A percentile compares a stretch with the other conserved stretches of the same genome.
Conservation (phyloP, 73 alveolate genomes). For the Paramecium tetraurelia region DNA sequence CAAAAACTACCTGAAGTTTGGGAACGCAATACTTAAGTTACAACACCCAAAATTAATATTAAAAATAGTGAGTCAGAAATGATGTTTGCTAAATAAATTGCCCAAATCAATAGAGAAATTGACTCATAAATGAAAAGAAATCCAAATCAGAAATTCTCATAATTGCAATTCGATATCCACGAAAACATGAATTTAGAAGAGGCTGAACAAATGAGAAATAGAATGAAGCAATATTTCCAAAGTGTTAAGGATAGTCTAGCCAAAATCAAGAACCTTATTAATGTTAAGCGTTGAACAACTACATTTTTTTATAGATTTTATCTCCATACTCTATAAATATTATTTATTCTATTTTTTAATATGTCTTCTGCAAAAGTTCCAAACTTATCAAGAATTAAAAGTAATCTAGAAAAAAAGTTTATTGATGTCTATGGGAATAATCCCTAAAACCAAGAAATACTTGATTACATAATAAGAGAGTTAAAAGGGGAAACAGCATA, state of each 20-base stretch:
- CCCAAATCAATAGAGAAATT: conserved; percentile 39
- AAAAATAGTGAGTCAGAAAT: neutral
- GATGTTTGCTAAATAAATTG: conserved; percentile 19
- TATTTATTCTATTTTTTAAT: neutral
- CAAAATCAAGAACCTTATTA: conserved; percentile 2
- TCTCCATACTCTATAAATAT: neutral
- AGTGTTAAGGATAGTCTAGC: conserved; percentile 22
- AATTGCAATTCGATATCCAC: neutral
- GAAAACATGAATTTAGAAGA: conserved; percentile 12
- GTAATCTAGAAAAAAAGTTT: neutral
- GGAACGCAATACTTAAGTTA: neutral
- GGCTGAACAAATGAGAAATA: conserved; percentile 34
- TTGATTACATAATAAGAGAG: neutral
- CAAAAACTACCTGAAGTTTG: neutral
- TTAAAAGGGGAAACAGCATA: neutral
- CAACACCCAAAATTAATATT: neutral
- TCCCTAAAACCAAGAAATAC: neutral
- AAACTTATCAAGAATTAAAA: neutral
- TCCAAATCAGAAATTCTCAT: neutral
- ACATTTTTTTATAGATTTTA: neutral
- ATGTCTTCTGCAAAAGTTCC: neutral
- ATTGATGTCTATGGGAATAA: neutral
- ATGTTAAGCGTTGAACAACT: neutral
- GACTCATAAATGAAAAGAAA: conserved; percentile 22
- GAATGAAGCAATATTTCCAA: conserved; percentile 30